Evolutionary conservation across 805 yeast genomes (phyloP).

Genomic region (Barnettozyma sp.): DNA sequence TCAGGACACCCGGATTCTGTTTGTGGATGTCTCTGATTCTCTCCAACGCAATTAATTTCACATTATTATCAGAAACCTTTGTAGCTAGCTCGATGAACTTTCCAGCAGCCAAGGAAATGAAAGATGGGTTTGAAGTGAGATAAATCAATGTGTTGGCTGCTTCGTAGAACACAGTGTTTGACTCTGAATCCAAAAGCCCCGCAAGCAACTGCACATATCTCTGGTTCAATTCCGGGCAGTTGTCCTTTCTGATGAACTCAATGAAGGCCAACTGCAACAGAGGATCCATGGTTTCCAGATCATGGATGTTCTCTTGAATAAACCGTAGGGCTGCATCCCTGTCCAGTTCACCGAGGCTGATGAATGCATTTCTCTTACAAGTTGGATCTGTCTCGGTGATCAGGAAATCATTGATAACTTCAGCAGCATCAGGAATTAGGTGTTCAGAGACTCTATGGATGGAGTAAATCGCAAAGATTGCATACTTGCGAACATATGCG

Average conservation of each 20-base stretch:
- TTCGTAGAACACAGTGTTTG: conserved; percentile 77
- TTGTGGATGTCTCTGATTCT: conserved; percentile 71
- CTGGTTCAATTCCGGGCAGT: conserved; percentile 54
- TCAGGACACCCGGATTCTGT: conserved; percentile 73
- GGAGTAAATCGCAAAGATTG: conserved; percentile 83
- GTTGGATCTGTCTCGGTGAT: conserved; percentile 84
- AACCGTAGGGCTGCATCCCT: conserved; percentile 80
- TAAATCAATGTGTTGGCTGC: conserved; percentile 75
- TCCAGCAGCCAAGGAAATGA: conserved; percentile 71
- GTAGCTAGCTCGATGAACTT: conserved; percentile 84
- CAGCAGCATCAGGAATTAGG: conserved; percentile 93
- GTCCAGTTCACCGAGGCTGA: conserved; percentile 74
- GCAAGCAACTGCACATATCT: conserved; percentile 68
- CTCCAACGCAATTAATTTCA: conserved; percentile 86
- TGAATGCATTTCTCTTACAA: conserved; percentile 92
- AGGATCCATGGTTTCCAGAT: conserved; percentile 66
- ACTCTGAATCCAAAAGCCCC: conserved; percentile 57
- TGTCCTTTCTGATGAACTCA: conserved; percentile 83
- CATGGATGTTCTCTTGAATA: conserved; percentile 60
- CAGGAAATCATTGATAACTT: conserved; percentile 65
- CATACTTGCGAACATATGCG: conserved; percentile 96
- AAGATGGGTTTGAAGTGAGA: conserved; percentile 55
- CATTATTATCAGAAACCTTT: conserved; percentile 91
- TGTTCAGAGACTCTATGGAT: conserved; percentile 79
- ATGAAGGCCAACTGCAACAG: conserved; percentile 82